A percentile compares a stretch with the other conserved stretches of the same genome.
Conservation (phyloP, 73 alveolate species). For the Blepharisma stoltei region DNA sequence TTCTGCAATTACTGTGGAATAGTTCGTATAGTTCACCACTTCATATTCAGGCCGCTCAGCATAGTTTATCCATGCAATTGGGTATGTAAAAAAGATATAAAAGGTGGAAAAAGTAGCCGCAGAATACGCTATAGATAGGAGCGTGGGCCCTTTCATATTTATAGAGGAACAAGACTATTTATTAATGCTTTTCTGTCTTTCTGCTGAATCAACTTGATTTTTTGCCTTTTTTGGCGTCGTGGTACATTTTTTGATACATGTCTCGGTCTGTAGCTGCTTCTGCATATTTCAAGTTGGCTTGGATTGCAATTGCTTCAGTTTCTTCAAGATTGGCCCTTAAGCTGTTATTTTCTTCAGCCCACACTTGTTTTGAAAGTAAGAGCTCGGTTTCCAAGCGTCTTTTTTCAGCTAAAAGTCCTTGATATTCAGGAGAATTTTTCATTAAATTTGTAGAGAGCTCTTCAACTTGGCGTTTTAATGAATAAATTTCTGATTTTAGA, state of each 20-base stretch:
- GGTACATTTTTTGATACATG: slow-evolving; percentile 8
- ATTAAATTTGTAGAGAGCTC: background rate
- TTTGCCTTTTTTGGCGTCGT: background rate
- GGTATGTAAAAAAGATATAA: too few species aligned
- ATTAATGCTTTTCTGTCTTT: too few species aligned
- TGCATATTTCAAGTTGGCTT: slow-evolving; percentile 18
- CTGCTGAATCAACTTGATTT: background rate
- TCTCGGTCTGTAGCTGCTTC: slow-evolving; percentile 26
- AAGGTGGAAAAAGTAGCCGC: too few species aligned
- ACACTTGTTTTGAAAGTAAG: background rate
- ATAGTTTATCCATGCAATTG: too few species aligned
- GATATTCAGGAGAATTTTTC: slow-evolving; percentile 4
- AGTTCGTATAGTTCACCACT: too few species aligned
- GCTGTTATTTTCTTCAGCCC: slow-evolving; percentile 18
- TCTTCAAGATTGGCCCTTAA: background rate
- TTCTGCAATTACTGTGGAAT: too few species aligned
- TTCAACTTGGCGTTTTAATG: slow-evolving; percentile 9
- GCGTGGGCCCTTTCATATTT: too few species aligned
- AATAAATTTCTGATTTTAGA: background rate
- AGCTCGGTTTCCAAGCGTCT: slow-evolving; percentile 11
- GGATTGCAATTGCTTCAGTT: slow-evolving; percentile 26
- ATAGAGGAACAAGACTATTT: too few species aligned
- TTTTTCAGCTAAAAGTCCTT: slow-evolving; percentile 11
- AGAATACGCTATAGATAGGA: too few species aligned
- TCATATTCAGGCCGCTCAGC: too few species aligned